These are phyloP conservation scores for Knufia fluminis DNA, from an alignment of 2,329 filamentous ascomycete genomes.

Conservation along the genomic window DNA sequence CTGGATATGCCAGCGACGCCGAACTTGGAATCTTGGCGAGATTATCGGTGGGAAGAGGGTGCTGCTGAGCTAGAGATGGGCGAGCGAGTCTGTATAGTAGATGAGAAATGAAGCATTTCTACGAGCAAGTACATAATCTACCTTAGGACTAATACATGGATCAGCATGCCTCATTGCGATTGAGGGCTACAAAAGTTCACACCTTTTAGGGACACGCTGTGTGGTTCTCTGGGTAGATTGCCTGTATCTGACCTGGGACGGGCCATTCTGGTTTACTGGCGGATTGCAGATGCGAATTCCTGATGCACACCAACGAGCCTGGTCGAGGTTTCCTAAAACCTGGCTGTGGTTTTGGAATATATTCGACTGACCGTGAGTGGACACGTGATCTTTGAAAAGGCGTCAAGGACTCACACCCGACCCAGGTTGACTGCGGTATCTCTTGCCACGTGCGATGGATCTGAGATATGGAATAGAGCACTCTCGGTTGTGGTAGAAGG, in stretches of 20 bases:
- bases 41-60: slow-evolving; percentile 35
- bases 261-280: neutral
- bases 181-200: neutral
- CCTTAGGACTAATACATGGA: slow-evolving; percentile 43
- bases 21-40: slow-evolving; percentile 43
- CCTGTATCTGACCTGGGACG: slow-evolving; percentile 1
- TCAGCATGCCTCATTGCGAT: neutral
- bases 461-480: too few species aligned
- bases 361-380: neutral
- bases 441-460: too few species aligned
- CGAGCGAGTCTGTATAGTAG: slow-evolving; percentile 5
- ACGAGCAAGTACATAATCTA: slow-evolving; percentile 24
- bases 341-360: neutral
- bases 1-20: slow-evolving; percentile 67
- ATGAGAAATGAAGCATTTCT: slow-evolving; percentile 31
- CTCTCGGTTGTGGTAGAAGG: neutral
- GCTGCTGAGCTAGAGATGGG: slow-evolving; percentile 36
- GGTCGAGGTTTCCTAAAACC: too few species aligned
- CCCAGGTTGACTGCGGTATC: neutral
- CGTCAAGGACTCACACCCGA: neutral
- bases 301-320: too few species aligned
- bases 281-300: too few species aligned
- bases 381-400: neutral
- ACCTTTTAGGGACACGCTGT: slow-evolving; percentile 10
- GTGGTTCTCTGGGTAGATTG: slow-evolving; percentile 4